A percentile compares a stretch with the other conserved stretches of the same genome.
Evolutionary conservation across 192 early-diverging fungal species (phyloP).

Genomic region (Anaeromyces robustus): DNA sequence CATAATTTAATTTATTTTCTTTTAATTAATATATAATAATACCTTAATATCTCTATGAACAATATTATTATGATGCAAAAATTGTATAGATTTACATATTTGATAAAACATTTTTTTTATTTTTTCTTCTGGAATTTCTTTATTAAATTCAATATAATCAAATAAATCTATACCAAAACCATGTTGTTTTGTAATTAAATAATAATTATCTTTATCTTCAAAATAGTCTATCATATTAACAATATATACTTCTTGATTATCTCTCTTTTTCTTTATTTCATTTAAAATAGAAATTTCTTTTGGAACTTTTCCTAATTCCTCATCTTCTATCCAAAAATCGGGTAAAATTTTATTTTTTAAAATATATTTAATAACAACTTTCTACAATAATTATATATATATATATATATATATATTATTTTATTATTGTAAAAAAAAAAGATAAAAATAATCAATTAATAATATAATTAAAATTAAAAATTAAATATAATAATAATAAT

Average conservation of each 20-base stretch:
- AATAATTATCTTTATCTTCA: conserved; percentile 58
- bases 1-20: too few species aligned
- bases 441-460: background rate
- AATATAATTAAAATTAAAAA: background rate
- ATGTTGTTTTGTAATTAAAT: conserved; percentile 46
- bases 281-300: conserved; percentile 60
- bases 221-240: conserved; percentile 46
- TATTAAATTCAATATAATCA: conserved; percentile 52
- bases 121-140: conserved; percentile 12
- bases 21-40: background rate
- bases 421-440: too few species aligned
- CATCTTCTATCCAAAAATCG: conserved; percentile 51
- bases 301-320: conserved; percentile 43
- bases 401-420: background rate
- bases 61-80: conserved; percentile 52
- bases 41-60: conserved; percentile 64
- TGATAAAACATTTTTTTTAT: conserved; percentile 39
- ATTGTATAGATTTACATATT: conserved; percentile 31
- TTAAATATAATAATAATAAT: conserved; percentile 5
- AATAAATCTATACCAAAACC: conserved; percentile 49
- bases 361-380: conserved; percentile 58
- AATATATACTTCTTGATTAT: conserved; percentile 6
- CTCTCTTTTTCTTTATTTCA: conserved; percentile 21
- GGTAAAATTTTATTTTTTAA: conserved; percentile 51
- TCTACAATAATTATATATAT: conserved; percentile 6